These are phyloP conservation scores for Hygrophorus russula DNA, from an alignment of 768 basidiomycete species.

Conservation along the genomic window DNA sequence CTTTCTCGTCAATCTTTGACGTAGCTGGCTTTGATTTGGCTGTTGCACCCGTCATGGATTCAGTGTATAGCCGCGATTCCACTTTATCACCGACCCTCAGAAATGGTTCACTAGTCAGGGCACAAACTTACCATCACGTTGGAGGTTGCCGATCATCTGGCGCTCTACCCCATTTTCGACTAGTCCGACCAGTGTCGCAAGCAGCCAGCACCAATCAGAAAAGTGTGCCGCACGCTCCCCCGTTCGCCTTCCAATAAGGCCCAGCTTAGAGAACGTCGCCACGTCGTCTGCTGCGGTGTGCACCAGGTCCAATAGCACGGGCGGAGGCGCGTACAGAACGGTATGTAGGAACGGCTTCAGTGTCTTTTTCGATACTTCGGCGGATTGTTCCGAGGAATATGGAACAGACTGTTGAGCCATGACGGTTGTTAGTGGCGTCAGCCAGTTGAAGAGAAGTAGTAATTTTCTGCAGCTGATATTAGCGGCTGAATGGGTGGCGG, in stretches of 20 bases:
- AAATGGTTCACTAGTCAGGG: conserved; percentile 2
- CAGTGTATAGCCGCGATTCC: conserved; percentile 59
- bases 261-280: conserved; percentile 63
- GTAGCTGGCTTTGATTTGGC: conserved; percentile 54
- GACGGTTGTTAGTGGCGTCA: conserved; percentile 61
- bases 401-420: conserved; percentile 60
- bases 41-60: conserved; percentile 63
- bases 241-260: conserved; percentile 49
- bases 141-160: conserved; percentile 51
- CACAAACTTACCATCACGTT: conserved; percentile 45
- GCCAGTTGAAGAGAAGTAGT: conserved; percentile 78
- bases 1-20: conserved; percentile 55
- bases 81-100: conserved; percentile 28
- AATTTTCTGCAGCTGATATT: conserved; percentile 44
- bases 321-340: conserved; percentile 70
- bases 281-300: conserved; percentile 70
- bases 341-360: conserved; percentile 61
- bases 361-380: conserved; percentile 23
- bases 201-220: conserved; percentile 82
- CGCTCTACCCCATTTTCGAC: conserved; percentile 80
- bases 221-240: conserved; percentile 65
- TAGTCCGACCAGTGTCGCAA: conserved; percentile 66
- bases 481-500: not conserved
- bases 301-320: conserved; percentile 68
- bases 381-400: conserved; percentile 36